Conservation (phyloP, 306 rosid genomes). For the Abrus pulchellus region DNA sequence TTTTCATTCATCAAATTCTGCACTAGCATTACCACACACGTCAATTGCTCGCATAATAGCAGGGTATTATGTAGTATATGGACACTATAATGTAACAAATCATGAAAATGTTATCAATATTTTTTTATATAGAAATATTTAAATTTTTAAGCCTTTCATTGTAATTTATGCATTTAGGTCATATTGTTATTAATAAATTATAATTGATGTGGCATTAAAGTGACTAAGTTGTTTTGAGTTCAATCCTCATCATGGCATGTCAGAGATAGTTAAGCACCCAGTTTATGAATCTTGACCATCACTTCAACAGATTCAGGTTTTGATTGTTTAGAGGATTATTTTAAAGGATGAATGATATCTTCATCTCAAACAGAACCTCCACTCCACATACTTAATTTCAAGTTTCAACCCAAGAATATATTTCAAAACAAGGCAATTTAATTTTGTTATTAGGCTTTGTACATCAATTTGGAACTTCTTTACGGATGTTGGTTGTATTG, state of each 20-base stretch:
- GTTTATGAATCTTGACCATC: neutral
- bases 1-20: slow-evolving; percentile 4
- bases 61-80: neutral
- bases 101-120: neutral
- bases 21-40: neutral
- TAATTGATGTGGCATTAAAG: neutral
- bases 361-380: neutral
- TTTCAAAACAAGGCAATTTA: neutral
- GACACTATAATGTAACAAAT: neutral
- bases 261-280: neutral
- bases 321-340: neutral
- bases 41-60: slow-evolving; percentile 10
- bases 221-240: neutral
- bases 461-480: slow-evolving; percentile 11
- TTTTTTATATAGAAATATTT: neutral
- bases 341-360: neutral
- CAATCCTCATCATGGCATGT: neutral
- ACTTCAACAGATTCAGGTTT: neutral
- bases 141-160: neutral
- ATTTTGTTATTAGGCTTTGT: slow-evolving; percentile 9
- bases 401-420: neutral
- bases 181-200: neutral
- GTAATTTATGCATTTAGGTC: neutral
- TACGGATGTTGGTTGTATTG: neutral
- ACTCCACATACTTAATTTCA: slow-evolving; percentile 2